Conservation (phyloP, 2,329 filamentous ascomycete genomes). For the Dothidotthia symphoricarpi region DNA sequence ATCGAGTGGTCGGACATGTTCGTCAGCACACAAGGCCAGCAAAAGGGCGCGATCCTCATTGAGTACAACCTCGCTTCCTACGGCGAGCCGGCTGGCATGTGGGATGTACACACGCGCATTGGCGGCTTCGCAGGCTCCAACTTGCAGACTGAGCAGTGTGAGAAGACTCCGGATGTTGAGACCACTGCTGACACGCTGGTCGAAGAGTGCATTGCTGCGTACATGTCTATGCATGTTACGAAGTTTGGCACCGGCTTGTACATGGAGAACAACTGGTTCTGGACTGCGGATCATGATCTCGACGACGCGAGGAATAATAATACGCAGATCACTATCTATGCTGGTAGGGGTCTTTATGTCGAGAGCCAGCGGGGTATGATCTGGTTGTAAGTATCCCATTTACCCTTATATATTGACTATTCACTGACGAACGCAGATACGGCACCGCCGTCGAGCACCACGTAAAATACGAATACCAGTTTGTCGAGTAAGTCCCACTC, state of each 20-base stretch:
- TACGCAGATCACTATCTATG: conserved; percentile 76
- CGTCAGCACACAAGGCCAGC: conserved; percentile 64
- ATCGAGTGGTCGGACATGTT: conserved; percentile 73
- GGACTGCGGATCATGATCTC: conserved; percentile 80
- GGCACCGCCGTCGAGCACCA: conserved; percentile 66
- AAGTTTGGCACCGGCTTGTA: conserved; percentile 61
- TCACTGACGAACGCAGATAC: conserved; percentile 45
- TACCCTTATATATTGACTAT: conserved; percentile 25
- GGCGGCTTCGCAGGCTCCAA: conserved; percentile 76
- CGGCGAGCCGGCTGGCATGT: conserved; percentile 68
- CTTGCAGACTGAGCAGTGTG: conserved; percentile 73
- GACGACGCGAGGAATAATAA: conserved; percentile 65
- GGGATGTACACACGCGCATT: conserved; percentile 84
- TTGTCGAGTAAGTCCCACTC: conserved; percentile 52
- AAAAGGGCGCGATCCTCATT: conserved; percentile 67
- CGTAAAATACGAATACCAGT: conserved; percentile 75
- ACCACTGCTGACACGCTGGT: conserved; percentile 54
- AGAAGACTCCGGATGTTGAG: conserved; percentile 66
- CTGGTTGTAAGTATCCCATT: conserved; percentile 60
- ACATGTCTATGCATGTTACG: conserved; percentile 53
- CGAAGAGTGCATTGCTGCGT: conserved; percentile 68
- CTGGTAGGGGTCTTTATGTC: conserved; percentile 76
- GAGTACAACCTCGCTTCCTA: conserved; percentile 65
- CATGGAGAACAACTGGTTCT: conserved; percentile 88
- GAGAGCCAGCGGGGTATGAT: conserved; percentile 51